Percentiles rank a stretch among this genome's conserved stretches.
These are phyloP conservation scores for Trypethelium eluteriae DNA, from an alignment of 495 filamentous ascomycete species.

Conservation along the genomic window DNA sequence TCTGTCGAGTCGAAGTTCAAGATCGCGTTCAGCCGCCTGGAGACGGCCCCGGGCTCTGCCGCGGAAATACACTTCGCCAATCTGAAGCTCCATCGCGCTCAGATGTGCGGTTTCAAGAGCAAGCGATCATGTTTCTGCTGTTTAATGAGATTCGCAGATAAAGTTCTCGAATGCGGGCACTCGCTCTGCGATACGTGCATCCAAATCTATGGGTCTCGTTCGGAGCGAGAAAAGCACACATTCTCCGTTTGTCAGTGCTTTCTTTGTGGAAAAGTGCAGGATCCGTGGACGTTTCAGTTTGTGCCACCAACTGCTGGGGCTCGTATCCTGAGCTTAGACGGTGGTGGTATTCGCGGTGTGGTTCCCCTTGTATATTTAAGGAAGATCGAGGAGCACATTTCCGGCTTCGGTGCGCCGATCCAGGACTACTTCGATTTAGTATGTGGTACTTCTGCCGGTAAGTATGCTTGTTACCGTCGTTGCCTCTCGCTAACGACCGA, in stretches of 20 bases:
- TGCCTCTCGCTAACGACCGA: too few species aligned
- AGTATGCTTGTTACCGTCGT: not conserved
- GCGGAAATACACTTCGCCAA: not conserved
- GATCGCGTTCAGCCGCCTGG: not conserved
- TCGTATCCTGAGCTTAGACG: constrained; percentile 36
- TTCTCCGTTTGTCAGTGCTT: constrained; percentile 29
- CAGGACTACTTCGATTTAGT: constrained; percentile 33
- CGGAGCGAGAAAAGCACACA: constrained; percentile 20
- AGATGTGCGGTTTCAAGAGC: not conserved
- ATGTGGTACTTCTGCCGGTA: constrained; percentile 25
- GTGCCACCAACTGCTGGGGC: constrained; percentile 33
- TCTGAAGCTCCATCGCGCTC: not conserved
- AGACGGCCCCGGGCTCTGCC: not conserved
- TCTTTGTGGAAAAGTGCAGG: constrained; percentile 13
- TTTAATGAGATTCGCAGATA: constrained; percentile 26
- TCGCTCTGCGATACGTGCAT: constrained; percentile 32
- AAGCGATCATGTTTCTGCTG: constrained; percentile 27
- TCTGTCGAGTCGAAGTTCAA: not conserved
- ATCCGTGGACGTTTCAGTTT: constrained; percentile 20
- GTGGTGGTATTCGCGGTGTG: constrained; percentile 32
- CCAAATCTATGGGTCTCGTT: constrained; percentile 25
- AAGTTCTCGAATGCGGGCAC: constrained; percentile 31
- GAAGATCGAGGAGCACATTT: constrained; percentile 29
- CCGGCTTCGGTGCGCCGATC: constrained; percentile 21
- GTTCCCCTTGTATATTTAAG: constrained; percentile 33